phyloP scores from a whole-genome alignment of 2,329 filamentous ascomycete genomes.

The Sordariomycetes sp. region DNA sequence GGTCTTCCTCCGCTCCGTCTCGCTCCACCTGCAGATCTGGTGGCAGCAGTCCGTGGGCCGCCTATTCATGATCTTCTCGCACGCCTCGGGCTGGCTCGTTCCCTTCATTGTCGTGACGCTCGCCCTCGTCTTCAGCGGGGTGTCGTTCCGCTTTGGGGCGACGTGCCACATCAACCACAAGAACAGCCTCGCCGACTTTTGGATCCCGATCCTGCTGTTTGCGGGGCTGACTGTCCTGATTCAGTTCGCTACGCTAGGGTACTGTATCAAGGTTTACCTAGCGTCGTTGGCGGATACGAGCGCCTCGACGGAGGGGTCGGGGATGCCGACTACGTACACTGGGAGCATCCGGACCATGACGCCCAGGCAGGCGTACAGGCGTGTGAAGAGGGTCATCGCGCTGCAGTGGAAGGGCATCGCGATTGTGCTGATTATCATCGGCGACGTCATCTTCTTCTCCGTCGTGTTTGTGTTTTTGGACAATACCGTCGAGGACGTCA shows the following conservation, averaged over 20 bases:
- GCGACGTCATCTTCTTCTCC: constrained; percentile 88
- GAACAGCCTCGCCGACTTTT: constrained; percentile 72
- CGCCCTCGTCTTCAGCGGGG: constrained; percentile 73
- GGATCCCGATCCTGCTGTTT: constrained; percentile 77
- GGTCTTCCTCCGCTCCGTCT: constrained; percentile 81
- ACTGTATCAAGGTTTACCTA: constrained; percentile 92
- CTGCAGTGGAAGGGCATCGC: constrained; percentile 91
- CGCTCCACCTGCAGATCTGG: constrained; percentile 92
- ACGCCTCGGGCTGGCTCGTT: constrained; percentile 72
- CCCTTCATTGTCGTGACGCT: constrained; percentile 63
- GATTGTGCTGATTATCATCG: constrained; percentile 79
- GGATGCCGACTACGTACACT: constrained; percentile 56
- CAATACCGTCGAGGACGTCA: constrained; percentile 48
- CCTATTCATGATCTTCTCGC: constrained; percentile 78
- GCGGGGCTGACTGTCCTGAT: constrained; percentile 63
- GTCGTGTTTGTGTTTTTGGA: constrained; percentile 84
- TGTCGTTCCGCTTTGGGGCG: constrained; percentile 84
- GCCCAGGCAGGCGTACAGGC: constrained; percentile 75
- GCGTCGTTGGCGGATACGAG: constrained; percentile 65
- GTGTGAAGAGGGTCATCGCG: constrained; percentile 59
- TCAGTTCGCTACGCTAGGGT: constrained; percentile 75
- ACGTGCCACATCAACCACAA: constrained; percentile 92
- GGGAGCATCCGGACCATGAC: constrained; percentile 66
- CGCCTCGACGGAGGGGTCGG: constrained; percentile 56
- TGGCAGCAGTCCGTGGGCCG: constrained; percentile 87